These are phyloP conservation scores for Phlebopus sp. DNA, from an alignment of 1,284 basidiomycete genomes.

Conservation along the genomic window DNA sequence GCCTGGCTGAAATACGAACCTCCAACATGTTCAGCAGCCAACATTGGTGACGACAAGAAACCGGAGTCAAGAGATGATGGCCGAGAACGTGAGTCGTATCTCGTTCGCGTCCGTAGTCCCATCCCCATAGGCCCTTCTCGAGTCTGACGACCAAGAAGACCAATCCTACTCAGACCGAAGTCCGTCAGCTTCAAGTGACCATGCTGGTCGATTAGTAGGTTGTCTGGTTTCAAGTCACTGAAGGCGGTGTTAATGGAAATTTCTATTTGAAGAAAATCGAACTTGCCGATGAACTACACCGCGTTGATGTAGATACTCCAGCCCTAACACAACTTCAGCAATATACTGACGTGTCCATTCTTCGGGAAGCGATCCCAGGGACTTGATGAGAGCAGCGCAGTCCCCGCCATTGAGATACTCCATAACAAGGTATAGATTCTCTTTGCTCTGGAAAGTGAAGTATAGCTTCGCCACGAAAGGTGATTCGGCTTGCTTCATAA, in stretches of 20 bases:
- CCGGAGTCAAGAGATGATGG: conserved; percentile 83
- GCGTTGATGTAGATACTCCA: conserved; percentile 92
- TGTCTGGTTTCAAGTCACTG: conserved; percentile 98
- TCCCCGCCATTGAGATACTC: conserved; percentile 98
- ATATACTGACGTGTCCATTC: conserved; percentile 97
- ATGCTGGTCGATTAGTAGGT: conserved; percentile 92
- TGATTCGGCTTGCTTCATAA: conserved; percentile 99
- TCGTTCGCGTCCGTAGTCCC: conserved; percentile 49
- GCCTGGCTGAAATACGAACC: conserved; percentile 82
- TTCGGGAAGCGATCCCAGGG: conserved; percentile 88
- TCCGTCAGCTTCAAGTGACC: conserved; percentile 98
- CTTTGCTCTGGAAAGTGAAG: conserved; percentile 99
- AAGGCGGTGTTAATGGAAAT: conserved; percentile 12
- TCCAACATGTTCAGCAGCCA: conserved; percentile 55
- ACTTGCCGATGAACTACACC: conserved; percentile 97
- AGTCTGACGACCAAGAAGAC: conserved; percentile 94
- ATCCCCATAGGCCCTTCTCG: conserved; percentile 67
- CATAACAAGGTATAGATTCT: conserved; percentile 98
- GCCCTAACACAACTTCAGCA: conserved; percentile 91
- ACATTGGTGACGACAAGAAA: conserved; percentile 70
- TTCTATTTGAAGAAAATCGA: neutral
- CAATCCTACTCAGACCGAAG: conserved; percentile 96
- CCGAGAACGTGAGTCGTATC: conserved; percentile 67
- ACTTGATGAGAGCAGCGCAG: conserved; percentile 95
- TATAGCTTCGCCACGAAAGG: conserved; percentile 99